Conservation (phyloP, 2,329 filamentous ascomycete genomes). For the Beauveria medogensis region DNA sequence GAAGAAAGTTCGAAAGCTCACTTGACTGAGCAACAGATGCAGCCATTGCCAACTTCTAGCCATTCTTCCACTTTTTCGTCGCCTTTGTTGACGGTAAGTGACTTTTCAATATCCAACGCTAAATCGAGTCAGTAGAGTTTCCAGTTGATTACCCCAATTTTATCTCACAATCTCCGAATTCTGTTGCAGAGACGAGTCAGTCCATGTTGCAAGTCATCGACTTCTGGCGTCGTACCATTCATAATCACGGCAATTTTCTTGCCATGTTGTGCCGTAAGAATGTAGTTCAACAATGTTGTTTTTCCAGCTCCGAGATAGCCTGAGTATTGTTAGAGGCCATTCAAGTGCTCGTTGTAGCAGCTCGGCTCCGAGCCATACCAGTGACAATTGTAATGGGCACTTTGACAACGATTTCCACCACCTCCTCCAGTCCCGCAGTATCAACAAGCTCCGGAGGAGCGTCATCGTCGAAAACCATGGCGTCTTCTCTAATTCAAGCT, state of each 20-base stretch:
- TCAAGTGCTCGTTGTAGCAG: neutral
- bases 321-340: constrained; percentile 26
- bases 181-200: constrained; percentile 30
- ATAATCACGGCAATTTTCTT: constrained; percentile 98
- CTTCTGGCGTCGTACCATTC: constrained; percentile 50
- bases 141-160: neutral
- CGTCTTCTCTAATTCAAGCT: constrained; percentile 8
- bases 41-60: constrained; percentile 93
- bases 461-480: constrained; percentile 60
- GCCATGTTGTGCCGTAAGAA: constrained; percentile 87
- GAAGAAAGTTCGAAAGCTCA: constrained; percentile 27
- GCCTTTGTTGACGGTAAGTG: constrained; percentile 80
- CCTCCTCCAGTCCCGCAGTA: constrained; percentile 26
- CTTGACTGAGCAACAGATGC: constrained; percentile 97
- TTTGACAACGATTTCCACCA: constrained; percentile 46
- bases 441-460: constrained; percentile 57
- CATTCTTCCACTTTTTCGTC: constrained; percentile 83
- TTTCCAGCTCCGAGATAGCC: constrained; percentile 94
- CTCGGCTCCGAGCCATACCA: constrained; percentile 36
- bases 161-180: constrained; percentile 69
- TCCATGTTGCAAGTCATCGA: constrained; percentile 13
- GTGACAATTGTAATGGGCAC: constrained; percentile 83
- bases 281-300: constrained; percentile 92
- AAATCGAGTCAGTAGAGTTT: neutral
- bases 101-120: constrained; percentile 94